phyloP scores from a whole-genome alignment of 345 rosid genomes.

The Balakata baccata region DNA sequence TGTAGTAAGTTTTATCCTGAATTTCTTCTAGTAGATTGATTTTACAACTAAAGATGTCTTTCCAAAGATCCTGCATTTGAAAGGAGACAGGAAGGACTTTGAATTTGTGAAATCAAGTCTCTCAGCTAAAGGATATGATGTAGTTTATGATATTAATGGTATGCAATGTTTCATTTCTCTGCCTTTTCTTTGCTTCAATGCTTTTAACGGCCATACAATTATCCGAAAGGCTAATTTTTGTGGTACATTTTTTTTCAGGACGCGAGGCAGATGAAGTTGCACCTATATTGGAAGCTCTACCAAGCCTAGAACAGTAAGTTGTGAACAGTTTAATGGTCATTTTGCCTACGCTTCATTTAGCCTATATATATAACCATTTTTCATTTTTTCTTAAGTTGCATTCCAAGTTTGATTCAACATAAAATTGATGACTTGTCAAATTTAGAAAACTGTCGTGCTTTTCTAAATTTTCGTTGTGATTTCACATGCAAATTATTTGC shows the following conservation, averaged over 20 bases:
- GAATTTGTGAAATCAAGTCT: slow-evolving; percentile 97
- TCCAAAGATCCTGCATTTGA: slow-evolving; percentile 78
- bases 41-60: slow-evolving; percentile 19
- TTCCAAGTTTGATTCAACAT: background rate
- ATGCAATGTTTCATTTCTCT: slow-evolving; percentile 8
- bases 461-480: background rate
- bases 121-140: slow-evolving; percentile 86
- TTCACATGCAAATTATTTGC: too few relatives aligned
- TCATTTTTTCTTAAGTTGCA: background rate
- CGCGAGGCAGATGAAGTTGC: slow-evolving; percentile 88
- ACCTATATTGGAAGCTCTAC: slow-evolving; percentile 87
- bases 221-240: background rate
- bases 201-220: background rate
- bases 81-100: slow-evolving; percentile 92
- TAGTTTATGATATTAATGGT: slow-evolving; percentile 96
- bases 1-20: background rate
- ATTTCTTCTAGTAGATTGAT: background rate
- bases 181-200: background rate
- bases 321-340: slow-evolving; percentile 12
- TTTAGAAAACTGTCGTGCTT: background rate
- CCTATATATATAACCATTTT: background rate
- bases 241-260: slow-evolving; percentile 42
- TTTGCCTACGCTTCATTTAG: background rate
- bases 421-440: background rate
- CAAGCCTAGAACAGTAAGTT: slow-evolving; percentile 86